Conservation (phyloP, 345 rosid species). For the Linum trigynum region DNA sequence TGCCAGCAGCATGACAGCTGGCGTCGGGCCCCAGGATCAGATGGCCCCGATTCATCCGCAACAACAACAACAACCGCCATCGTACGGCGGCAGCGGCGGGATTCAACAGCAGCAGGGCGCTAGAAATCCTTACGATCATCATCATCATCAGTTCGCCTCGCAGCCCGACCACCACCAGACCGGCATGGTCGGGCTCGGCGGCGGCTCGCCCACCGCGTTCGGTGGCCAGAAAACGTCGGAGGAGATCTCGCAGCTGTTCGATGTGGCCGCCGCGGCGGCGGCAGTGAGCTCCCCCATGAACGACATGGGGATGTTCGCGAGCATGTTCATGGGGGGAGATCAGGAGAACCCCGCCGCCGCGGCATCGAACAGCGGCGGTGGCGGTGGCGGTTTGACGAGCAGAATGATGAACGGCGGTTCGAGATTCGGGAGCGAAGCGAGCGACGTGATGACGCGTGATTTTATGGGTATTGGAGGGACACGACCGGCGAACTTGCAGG, state of each 20-base stretch:
- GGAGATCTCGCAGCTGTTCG: constrained; percentile 34
- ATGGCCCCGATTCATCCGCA: neutral
- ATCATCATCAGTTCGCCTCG: constrained; percentile 22
- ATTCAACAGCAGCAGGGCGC: constrained; percentile 18
- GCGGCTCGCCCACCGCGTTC: constrained; percentile 21
- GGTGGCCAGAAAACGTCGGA: constrained; percentile 22
- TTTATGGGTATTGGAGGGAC: constrained; percentile 53
- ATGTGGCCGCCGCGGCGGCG: constrained; percentile 3
- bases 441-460: constrained; percentile 39
- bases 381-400: constrained; percentile 15
- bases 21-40: constrained; percentile 9
- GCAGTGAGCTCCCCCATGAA: constrained; percentile 19
- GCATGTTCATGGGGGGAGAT: constrained; percentile 26
- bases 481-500: constrained; percentile 24
- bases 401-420: constrained; percentile 25
- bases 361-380: constrained; percentile 14
- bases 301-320: constrained; percentile 41
- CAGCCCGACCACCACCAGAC: constrained; percentile 21
- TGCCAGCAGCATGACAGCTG: constrained; percentile 32
- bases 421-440: constrained; percentile 19
- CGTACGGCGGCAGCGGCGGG: constrained; percentile 16
- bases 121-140: constrained; percentile 2
- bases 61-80: constrained; percentile 8
- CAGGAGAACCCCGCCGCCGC: constrained; percentile 19
- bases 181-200: constrained; percentile 24